Base-by-base conservation (phyloP, 2,329 filamentous ascomycete genomes). In the Penicillium decumbens region DNA sequence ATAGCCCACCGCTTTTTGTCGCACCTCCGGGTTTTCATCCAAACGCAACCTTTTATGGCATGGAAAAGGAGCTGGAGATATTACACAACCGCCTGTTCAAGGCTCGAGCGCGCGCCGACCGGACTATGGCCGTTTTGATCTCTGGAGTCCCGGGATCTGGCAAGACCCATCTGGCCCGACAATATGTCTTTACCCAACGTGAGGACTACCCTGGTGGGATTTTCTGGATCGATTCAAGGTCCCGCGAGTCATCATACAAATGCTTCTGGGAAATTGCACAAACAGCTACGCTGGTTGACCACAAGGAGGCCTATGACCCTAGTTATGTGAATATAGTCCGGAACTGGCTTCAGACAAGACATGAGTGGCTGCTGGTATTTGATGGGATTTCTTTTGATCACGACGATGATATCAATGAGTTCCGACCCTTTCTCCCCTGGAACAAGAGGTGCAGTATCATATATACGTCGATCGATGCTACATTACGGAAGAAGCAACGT, bases 141-240 rank as follows among this genome's bases (percentile, higher is more conserved):
- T 80, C 81, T 54, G 81, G 81, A 30, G 78, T 83, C 33, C 80
- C 83, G 1, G 85, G 85, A 1, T 80, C 80, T 12, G 85, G 85
- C 2, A 88, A 88, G 66, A 83, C 82, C 1, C 84, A 87, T 59
- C 70, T 88, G 12, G 83, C 83, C 25, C 76, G 84, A 3, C 76
- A 88, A 65, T 88, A 87, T 61, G 78, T 85, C 27, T 85, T 82
- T 58, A 66, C 73, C 4, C 78, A 86, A 58, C 78, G 75, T 30
- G 68, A 75, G 4, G 72, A 80, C 51, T 88, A 84, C 57, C 77
- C 80, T 0, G 83, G 83, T 1, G 85, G 85, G 1, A 75, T 87
- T 38, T 88, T 85, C 64, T 88, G 85, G 85, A 76, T 87, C 13
- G 77, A 82, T 42, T 81, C 82, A 7, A 84, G 82, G 55, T 81